Conservation (phyloP, 2,329 filamentous ascomycete genomes). For the Chaetothyriales sp. region DNA sequence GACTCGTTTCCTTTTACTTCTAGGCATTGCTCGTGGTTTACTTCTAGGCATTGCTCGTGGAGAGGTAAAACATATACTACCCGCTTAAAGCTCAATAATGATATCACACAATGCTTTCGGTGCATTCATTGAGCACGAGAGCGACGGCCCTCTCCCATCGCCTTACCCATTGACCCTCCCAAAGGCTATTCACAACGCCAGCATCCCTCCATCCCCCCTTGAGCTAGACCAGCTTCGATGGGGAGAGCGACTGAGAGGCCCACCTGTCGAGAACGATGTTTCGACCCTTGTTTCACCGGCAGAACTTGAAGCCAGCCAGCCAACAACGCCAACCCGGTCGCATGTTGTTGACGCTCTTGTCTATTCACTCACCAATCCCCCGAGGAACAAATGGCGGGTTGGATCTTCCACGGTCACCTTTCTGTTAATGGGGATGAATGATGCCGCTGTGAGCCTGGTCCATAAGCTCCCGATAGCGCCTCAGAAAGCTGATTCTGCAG, state of each 20-base stretch:
- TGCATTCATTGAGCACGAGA: constrained; percentile 31
- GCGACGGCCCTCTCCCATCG: constrained; percentile 11
- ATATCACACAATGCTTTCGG: constrained; percentile 28
- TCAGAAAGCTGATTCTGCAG: not conserved
- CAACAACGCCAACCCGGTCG: constrained; percentile 12
- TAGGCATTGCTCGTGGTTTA: too few species aligned
- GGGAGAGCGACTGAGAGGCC: constrained; percentile 12
- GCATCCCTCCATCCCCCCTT: constrained; percentile 11
- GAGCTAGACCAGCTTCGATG: constrained; percentile 14
- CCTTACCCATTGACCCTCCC: not conserved
- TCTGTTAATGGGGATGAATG: constrained; percentile 58
- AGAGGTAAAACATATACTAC: not conserved
- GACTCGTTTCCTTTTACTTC: not conserved
- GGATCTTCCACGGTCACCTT: constrained; percentile 51
- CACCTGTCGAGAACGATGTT: constrained; percentile 1
- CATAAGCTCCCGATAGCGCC: not conserved
- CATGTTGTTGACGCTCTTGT: constrained; percentile 16
- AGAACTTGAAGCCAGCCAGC: constrained; percentile 20
- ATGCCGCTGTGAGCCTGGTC: constrained; percentile 38
- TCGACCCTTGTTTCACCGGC: constrained; percentile 12
- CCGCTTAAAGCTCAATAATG: constrained; percentile 3
- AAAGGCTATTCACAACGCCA: constrained; percentile 3
- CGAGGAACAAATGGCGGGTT: constrained; percentile 59
- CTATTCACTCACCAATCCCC: constrained; percentile 18
- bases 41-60: not conserved